Conservation (phyloP, 2,329 filamentous ascomycete genomes). For the Celoporthe dispersa region DNA sequence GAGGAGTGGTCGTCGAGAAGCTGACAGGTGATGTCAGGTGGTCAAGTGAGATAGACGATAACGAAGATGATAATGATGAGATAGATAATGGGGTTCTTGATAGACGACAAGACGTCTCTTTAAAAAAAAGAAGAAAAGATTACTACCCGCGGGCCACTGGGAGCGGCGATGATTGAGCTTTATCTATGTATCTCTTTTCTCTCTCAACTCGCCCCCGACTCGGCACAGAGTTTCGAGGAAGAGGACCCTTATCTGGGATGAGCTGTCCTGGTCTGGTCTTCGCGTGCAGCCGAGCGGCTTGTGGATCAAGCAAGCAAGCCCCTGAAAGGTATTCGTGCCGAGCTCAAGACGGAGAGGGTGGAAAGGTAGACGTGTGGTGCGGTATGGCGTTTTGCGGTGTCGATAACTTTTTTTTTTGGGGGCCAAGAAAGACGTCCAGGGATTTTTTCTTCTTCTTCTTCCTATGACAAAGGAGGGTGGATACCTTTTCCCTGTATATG, state of each 20-base stretch:
- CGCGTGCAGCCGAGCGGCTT: neutral
- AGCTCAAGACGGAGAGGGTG: neutral
- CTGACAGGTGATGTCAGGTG: constrained; percentile 32
- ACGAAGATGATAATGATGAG: too few species aligned
- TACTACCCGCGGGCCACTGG: neutral
- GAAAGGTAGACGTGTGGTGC: neutral
- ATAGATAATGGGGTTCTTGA: neutral
- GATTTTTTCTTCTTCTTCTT: neutral
- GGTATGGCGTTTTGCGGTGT: neutral
- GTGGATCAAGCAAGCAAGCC: constrained; percentile 1
- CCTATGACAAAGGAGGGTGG: constrained; percentile 14
- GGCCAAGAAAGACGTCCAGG: constrained; percentile 16
- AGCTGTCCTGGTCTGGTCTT: constrained; percentile 15
- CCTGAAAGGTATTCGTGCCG: neutral
- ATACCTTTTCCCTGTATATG: constrained; percentile 15
- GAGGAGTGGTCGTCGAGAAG: constrained; percentile 6
- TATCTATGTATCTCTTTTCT: constrained; percentile 15
- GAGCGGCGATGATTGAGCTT: constrained; percentile 8
- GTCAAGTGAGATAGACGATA: constrained; percentile 22
- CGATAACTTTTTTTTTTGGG: neutral
- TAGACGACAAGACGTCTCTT: neutral
- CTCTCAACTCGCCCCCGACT: neutral
- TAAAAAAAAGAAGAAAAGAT: neutral
- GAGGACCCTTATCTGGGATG: constrained; percentile 20
- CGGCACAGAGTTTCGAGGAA: constrained; percentile 9